Percentiles rank a stretch among this genome's conserved stretches.
Evolutionary conservation across 2,329 filamentous ascomycete species (phyloP).

Genomic region (Epichloe aotearoae): DNA sequence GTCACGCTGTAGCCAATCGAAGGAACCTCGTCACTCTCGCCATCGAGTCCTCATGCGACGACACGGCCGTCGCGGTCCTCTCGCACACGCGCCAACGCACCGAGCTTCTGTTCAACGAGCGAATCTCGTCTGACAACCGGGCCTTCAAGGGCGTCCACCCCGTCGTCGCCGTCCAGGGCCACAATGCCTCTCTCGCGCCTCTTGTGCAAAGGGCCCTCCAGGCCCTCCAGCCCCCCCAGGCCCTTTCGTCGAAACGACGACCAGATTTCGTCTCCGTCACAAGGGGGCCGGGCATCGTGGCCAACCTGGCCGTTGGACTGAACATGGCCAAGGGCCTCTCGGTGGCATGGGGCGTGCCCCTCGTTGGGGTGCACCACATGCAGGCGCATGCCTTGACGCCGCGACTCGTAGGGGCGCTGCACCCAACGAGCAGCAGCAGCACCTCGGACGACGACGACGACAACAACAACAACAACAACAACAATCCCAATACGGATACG

Average conservation of each 20-base stretch:
- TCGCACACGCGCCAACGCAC: slow-evolving; percentile 39
- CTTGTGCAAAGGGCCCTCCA: slow-evolving; percentile 53
- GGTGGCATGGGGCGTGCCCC: slow-evolving; percentile 66
- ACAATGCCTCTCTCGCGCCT: slow-evolving; percentile 55
- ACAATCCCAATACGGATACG: too few species aligned
- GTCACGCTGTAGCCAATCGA: neutral
- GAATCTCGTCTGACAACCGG: slow-evolving; percentile 68
- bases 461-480: too few species aligned
- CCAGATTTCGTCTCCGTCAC: slow-evolving; percentile 86
- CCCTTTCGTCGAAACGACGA: slow-evolving; percentile 28
- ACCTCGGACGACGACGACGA: too few species aligned
- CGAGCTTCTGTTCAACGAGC: slow-evolving; percentile 63
- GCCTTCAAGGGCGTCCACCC: slow-evolving; percentile 70
- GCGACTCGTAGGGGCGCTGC: slow-evolving; percentile 54
- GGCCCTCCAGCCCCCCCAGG: slow-evolving; percentile 34
- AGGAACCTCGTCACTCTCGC: slow-evolving; percentile 45
- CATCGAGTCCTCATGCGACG: slow-evolving; percentile 82
- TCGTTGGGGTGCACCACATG: slow-evolving; percentile 94
- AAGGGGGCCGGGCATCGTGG: slow-evolving; percentile 76
- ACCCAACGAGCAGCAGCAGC: neutral
- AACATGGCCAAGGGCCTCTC: slow-evolving; percentile 80
- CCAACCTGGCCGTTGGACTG: slow-evolving; percentile 65
- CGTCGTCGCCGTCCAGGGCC: slow-evolving; percentile 57
- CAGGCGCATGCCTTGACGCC: slow-evolving; percentile 90
- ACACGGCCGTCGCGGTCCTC: slow-evolving; percentile 79